phyloP scores from a whole-genome alignment of 1,139 yeast genomes.

The Arxiozyma slooffiae region DNA sequence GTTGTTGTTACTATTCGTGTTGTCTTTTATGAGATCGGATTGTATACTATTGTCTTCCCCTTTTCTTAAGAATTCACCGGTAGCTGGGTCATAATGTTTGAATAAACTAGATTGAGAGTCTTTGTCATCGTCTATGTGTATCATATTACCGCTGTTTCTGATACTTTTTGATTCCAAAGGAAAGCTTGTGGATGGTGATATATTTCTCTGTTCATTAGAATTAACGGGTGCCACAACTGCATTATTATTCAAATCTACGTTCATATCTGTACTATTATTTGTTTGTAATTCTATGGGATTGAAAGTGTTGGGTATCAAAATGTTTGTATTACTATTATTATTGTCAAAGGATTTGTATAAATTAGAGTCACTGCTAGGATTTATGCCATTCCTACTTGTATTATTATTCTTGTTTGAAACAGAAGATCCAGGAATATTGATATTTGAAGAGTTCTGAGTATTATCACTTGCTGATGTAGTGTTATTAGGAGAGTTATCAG shows the following conservation, averaged over 20 bases:
- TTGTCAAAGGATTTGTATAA: background rate
- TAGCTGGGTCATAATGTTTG: slow-evolving; percentile 27
- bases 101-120: slow-evolving; percentile 13
- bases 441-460: background rate
- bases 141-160: background rate
- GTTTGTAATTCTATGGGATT: background rate
- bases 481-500: background rate
- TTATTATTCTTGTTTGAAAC: background rate
- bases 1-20: background rate
- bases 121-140: background rate
- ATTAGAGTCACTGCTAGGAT: background rate
- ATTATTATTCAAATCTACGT: background rate
- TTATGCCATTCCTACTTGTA: background rate
- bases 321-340: background rate
- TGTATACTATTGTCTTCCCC: background rate
- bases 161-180: background rate
- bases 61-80: slow-evolving; percentile 24
- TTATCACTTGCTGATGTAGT: background rate
- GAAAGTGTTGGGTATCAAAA: background rate
- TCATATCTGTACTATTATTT: background rate
- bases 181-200: background rate
- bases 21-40: background rate
- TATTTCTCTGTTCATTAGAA: background rate
- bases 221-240: background rate
- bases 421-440: background rate